Evolutionary conservation across 2,329 filamentous ascomycete genomes (phyloP).

Genomic region (Shiraia sp.): DNA sequence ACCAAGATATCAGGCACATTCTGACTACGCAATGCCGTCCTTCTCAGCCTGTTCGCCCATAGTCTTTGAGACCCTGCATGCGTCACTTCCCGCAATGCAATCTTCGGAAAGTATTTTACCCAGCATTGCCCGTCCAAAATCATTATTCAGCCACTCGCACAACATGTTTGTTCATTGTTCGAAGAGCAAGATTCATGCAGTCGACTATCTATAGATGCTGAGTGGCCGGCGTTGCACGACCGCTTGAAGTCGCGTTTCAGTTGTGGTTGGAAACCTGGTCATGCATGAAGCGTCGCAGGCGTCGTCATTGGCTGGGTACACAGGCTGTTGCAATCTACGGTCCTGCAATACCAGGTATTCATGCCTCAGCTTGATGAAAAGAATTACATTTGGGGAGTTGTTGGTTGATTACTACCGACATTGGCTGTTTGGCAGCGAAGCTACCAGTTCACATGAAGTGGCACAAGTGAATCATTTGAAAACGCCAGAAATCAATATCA

Average conservation of each 20-base stretch:
- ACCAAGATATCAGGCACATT: not conserved
- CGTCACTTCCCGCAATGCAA: conserved; percentile 17
- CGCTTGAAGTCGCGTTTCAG: conserved; percentile 20
- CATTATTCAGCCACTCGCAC: not conserved
- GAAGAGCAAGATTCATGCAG: conserved; percentile 7
- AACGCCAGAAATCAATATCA: too few relatives aligned
- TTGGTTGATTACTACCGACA: too few relatives aligned
- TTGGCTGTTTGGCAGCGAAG: too few relatives aligned
- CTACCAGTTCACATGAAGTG: too few relatives aligned
- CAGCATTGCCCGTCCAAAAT: not conserved
- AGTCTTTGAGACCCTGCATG: conserved; percentile 9
- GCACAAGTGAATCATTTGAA: too few relatives aligned
- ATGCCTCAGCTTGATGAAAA: too few relatives aligned
- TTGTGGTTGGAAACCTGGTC: conserved; percentile 15
- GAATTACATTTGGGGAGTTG: too few relatives aligned
- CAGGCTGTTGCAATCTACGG: too few relatives aligned
- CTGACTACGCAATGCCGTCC: not conserved
- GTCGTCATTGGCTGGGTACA: too few relatives aligned
- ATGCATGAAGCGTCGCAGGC: conserved; percentile 15
- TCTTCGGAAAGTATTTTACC: conserved; percentile 13
- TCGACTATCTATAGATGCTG: not conserved
- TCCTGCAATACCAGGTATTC: too few relatives aligned
- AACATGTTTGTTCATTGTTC: not conserved
- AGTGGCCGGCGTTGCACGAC: conserved; percentile 13
- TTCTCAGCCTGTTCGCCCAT: conserved; percentile 5